These are phyloP conservation scores for Tillandsia leiboldiana DNA, from an alignment of 176 grass and related monocot species.

Conservation along the genomic window DNA sequence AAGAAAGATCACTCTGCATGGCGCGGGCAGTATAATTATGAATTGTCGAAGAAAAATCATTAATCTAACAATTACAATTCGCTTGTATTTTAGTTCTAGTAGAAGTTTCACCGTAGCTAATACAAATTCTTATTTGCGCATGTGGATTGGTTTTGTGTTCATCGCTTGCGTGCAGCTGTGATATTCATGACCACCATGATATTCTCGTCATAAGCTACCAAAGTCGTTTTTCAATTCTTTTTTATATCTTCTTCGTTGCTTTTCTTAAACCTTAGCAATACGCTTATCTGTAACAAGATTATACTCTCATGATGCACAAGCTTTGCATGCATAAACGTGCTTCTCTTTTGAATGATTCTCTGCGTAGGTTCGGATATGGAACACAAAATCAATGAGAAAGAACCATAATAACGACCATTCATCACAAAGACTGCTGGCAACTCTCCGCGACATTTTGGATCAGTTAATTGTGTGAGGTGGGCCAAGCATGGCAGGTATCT, in stretches of 20 bases:
- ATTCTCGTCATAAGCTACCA: too few species aligned
- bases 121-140: too few species aligned
- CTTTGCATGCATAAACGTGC: not conserved
- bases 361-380: slow-evolving; percentile 90
- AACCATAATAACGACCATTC: slow-evolving; percentile 33
- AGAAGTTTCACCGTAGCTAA: too few species aligned
- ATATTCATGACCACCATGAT: too few species aligned
- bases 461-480: slow-evolving; percentile 98
- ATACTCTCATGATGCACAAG: not conserved
- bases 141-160: too few species aligned
- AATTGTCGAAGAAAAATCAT: too few species aligned
- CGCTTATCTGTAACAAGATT: not conserved
- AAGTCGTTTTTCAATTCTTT: not conserved
- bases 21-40: too few species aligned
- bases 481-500: slow-evolving; percentile 74
- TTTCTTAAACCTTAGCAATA: not conserved
- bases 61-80: too few species aligned
- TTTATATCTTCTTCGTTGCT: not conserved
- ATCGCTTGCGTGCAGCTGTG: too few species aligned
- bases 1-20: too few species aligned
- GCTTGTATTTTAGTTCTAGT: too few species aligned
- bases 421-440: slow-evolving; percentile 59
- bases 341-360: slow-evolving; percentile 3
- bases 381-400: slow-evolving; percentile 74
- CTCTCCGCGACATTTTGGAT: slow-evolving; percentile 92